phyloP scores from a whole-genome alignment of 257 asterid species.

The Penstemon davidsonii region DNA sequence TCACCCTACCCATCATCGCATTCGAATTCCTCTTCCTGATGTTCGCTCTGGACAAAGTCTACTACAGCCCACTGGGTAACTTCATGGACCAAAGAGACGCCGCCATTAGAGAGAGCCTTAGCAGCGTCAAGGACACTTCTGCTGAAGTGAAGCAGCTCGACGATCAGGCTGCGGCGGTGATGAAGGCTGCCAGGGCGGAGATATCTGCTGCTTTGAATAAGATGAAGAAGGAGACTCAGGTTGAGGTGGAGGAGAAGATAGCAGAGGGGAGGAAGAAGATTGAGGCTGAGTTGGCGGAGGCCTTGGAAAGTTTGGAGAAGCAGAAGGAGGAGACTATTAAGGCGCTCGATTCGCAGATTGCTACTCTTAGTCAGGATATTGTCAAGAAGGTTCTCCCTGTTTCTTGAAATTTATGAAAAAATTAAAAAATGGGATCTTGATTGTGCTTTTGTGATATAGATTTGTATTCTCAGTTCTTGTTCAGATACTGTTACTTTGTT shows the following conservation, averaged over 20 bases:
- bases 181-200: slow-evolving; percentile 95
- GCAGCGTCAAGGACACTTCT: slow-evolving; percentile 89
- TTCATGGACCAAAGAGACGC: slow-evolving; percentile 96
- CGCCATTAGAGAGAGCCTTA: slow-evolving; percentile 63
- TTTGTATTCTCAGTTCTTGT: too few relatives aligned
- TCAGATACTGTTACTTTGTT: too few relatives aligned
- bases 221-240: slow-evolving; percentile 94
- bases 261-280: slow-evolving; percentile 83
- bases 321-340: slow-evolving; percentile 81
- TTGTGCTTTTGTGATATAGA: neutral
- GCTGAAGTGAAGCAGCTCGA: slow-evolving; percentile 84
- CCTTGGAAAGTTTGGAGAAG: slow-evolving; percentile 59
- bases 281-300: slow-evolving; percentile 85
- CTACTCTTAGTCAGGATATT: slow-evolving; percentile 73
- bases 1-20: slow-evolving; percentile 83
- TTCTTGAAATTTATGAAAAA: slow-evolving; percentile 29
- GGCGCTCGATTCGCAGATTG: slow-evolving; percentile 87
- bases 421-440: neutral
- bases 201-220: slow-evolving; percentile 80
- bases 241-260: slow-evolving; percentile 74
- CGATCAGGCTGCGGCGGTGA: slow-evolving; percentile 69
- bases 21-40: slow-evolving; percentile 71
- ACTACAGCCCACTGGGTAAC: slow-evolving; percentile 76
- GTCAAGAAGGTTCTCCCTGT: slow-evolving; percentile 91
- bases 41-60: slow-evolving; percentile 89